Conservation (phyloP, 2,329 filamentous ascomycete species). For the Fusarium dlaminii region DNA sequence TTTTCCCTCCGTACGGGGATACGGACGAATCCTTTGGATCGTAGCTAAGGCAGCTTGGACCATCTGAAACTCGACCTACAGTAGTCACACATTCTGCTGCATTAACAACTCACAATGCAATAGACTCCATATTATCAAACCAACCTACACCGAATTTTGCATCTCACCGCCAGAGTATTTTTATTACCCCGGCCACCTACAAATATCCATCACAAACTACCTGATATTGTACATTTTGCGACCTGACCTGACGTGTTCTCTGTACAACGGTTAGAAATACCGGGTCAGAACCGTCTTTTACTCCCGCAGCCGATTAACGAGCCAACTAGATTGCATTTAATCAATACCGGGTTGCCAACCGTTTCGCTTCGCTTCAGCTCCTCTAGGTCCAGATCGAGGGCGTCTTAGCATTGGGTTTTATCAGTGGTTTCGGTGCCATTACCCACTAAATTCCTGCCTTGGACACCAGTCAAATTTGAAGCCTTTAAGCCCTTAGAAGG, state of each 20-base stretch:
- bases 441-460: slow-evolving; percentile 33
- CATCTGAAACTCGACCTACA: slow-evolving; percentile 23
- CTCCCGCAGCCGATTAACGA: slow-evolving; percentile 25
- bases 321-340: slow-evolving; percentile 24
- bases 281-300: slow-evolving; percentile 21
- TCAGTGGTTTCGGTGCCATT: slow-evolving; percentile 17
- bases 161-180: slow-evolving; percentile 20
- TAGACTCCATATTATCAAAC: slow-evolving; percentile 21
- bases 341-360: slow-evolving; percentile 13
- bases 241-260: slow-evolving; percentile 4
- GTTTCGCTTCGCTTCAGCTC: slow-evolving; percentile 19
- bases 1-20: slow-evolving; percentile 5
- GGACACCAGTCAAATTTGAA: slow-evolving; percentile 28
- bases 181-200: slow-evolving; percentile 13
- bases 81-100: slow-evolving; percentile 23
- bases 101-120: slow-evolving; percentile 30
- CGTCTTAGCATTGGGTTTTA: slow-evolving; percentile 8
- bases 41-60: slow-evolving; percentile 11
- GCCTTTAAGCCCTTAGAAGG: slow-evolving; percentile 26
- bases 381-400: slow-evolving; percentile 1
- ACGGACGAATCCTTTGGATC: slow-evolving; percentile 9
- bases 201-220: slow-evolving; percentile 19
- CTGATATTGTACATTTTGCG: slow-evolving; percentile 9
- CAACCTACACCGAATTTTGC: slow-evolving; percentile 2
- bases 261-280: slow-evolving; percentile 19